Evolutionary conservation across 371 early-diverging fungal species (phyloP), one percentile per base, ranked within the genome.

Genomic region (Circinella minor): DNA sequence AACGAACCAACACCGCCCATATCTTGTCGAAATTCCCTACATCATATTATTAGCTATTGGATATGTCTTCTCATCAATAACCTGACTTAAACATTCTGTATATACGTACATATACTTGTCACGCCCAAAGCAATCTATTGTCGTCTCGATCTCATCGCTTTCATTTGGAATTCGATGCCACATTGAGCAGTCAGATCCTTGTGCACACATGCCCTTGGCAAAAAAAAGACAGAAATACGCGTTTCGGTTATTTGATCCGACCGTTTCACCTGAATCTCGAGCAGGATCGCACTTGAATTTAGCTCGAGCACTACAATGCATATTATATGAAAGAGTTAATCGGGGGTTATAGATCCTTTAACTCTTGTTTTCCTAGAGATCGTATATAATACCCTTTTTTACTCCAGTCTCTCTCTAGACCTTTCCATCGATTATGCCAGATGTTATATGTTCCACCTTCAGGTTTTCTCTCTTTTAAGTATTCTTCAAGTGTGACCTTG

Each of bases 1-100:
- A 96, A 94, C 17, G 92, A 90, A 38, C 96, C 96, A 9, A 94
- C 92, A 66, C 95, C 96, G 65, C 94, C 94, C 88, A 92, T 94
- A 77, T 95, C 96, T 43, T 95, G 91, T 51, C 93, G 86, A 63
- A 92, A 92, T 59, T 92, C 90, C 34, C 91, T 87, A 71, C 3
- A 39, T 3, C 43, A 51, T 51, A 51, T 8, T n/a, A 51, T 11
- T 47, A 47, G 11, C 9, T 3, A 47, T 15, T 14, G 51, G 3
- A 15, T 51, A 1, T n/a, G 15, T n/a, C 6, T n/a, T 51, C 51
- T 51, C 15, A 17, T 51, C 1, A 14, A 51, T 63, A 20, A 20
- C 57, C 38, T 39, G 51, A 8, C 59, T 10, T 17, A 39, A 51
- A 39, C 11, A 59, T 27, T 27, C 27, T 27, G 2, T 2, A 51